These are phyloP conservation scores for Ascoidea tarda DNA, from an alignment of 805 yeast species.

Conservation along the genomic window DNA sequence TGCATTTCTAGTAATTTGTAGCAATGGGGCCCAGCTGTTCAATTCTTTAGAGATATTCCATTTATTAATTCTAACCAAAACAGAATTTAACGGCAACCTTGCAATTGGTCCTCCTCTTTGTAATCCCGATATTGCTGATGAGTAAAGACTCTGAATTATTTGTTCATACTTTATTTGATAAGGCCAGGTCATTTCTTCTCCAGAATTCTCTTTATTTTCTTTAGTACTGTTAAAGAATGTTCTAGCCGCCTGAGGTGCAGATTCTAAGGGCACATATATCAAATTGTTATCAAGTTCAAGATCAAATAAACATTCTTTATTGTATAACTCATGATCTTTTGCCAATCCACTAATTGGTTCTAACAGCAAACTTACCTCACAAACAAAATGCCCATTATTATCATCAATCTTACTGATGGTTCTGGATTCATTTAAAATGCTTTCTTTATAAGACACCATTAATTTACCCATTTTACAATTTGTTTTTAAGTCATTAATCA, in stretches of 20 bases:
- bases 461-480: slow-evolving; percentile 70
- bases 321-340: slow-evolving; percentile 16
- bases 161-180: slow-evolving; percentile 29
- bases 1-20: slow-evolving; percentile 32
- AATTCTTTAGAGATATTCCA: slow-evolving; percentile 43
- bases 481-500: slow-evolving; percentile 72
- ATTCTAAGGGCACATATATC: slow-evolving; percentile 9
- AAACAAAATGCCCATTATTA: slow-evolving; percentile 1
- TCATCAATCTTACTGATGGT: slow-evolving; percentile 15
- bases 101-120: slow-evolving; percentile 57
- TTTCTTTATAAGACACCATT: slow-evolving; percentile 83
- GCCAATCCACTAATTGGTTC: slow-evolving; percentile 13
- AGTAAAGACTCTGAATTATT: slow-evolving; percentile 36
- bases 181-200: slow-evolving; percentile 32
- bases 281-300: slow-evolving; percentile 35
- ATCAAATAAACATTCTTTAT: slow-evolving; percentile 25
- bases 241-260: slow-evolving; percentile 8
- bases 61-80: slow-evolving; percentile 33
- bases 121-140: slow-evolving; percentile 46
- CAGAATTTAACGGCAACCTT: slow-evolving; percentile 44
- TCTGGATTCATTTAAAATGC: slow-evolving; percentile 21
- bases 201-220: slow-evolving; percentile 4
- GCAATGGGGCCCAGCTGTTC: slow-evolving; percentile 21
- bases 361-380: slow-evolving; percentile 13
- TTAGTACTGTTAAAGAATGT: slow-evolving; percentile 3